Evolutionary conservation across 768 basidiomycete genomes (phyloP).

Genomic region (Amanita phalloides): DNA sequence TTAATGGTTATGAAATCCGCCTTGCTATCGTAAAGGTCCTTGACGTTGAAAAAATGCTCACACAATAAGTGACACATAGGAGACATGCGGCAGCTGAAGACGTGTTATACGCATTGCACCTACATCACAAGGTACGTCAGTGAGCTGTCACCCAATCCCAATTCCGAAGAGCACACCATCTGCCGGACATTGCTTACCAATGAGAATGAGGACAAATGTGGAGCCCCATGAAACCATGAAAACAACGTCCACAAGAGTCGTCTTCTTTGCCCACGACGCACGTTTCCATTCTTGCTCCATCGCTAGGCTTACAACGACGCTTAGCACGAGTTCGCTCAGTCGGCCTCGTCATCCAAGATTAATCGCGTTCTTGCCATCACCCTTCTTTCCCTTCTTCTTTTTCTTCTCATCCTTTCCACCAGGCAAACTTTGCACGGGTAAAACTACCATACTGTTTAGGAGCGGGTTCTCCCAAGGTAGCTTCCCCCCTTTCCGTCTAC

Average conservation of each 20-base stretch:
- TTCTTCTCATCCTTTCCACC: slow-evolving; percentile 31
- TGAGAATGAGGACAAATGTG: slow-evolving; percentile 47
- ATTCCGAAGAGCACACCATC: slow-evolving; percentile 36
- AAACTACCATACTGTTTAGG: slow-evolving; percentile 43
- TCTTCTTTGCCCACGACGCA: slow-evolving; percentile 42
- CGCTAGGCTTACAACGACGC: slow-evolving; percentile 45
- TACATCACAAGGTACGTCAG: slow-evolving; percentile 14
- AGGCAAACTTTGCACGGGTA: slow-evolving; percentile 47
- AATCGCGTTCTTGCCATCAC: slow-evolving; percentile 23
- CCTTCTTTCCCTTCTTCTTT: slow-evolving; percentile 19
- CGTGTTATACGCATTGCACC: slow-evolving; percentile 66
- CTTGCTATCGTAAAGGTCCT: slow-evolving; percentile 52
- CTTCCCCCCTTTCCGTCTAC: slow-evolving; percentile 16
- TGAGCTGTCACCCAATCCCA: not conserved
- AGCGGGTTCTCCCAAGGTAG: slow-evolving; percentile 13
- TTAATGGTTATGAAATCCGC: slow-evolving; percentile 19
- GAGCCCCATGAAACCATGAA: slow-evolving; percentile 44
- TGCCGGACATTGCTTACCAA: slow-evolving; percentile 57
- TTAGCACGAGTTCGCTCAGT: slow-evolving; percentile 26
- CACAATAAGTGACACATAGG: slow-evolving; percentile 40
- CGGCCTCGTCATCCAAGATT: slow-evolving; percentile 38
- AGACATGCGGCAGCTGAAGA: slow-evolving; percentile 55
- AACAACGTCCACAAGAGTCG: slow-evolving; percentile 36
- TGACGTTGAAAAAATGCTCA: slow-evolving; percentile 53
- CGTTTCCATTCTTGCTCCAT: slow-evolving; percentile 55